Evolutionary conservation across 2,329 filamentous ascomycete genomes (phyloP), one percentile per base, ranked within the genome.

Genomic region (Pestalotiopsis sp.): DNA sequence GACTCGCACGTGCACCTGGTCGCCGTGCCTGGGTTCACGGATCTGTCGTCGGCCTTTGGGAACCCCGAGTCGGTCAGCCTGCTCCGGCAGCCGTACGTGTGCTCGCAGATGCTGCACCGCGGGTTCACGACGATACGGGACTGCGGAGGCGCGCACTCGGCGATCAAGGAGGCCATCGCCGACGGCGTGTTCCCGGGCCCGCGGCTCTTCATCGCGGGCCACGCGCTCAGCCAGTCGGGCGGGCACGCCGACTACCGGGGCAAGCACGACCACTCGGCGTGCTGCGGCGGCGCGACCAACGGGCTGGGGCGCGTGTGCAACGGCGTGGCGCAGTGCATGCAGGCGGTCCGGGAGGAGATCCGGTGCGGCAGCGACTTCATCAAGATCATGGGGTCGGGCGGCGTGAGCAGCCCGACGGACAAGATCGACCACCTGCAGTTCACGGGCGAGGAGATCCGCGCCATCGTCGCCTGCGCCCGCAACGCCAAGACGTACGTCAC

Each of bases 341-440:
- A 81, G 64, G 82, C 79, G 38, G 83, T 82, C 1, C 80, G 86
- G 6, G 85, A 88, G 68, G 82, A 88, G 73, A 73, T 89, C 1
- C 78, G 86, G 2, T 77, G 76, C 13, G 86, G 86, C 1, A 80
- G 83, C 1, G 84, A 88, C 72, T 88, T 88, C 71, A 83, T 89
- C 76, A 89, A 89, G 75, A 86, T 89, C 71, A 88, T 88, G 86
- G 79, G 81, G 2, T 82, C 81, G 1, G 86, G 87, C 0, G 86
- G 87, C 9, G 85, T 89, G 4, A 80, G 83, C 2, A 84, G 80
- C 52, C 85, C 84, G 1, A 86, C 84, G 0, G 86, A 88, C 72
- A 78, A 78, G 49, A 78, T 88, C 31, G 81, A 84, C 4, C 81
- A 84, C 70, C 73, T 86, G 14, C 86, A 89, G 73, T 89, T 88